phyloP scores from a whole-genome alignment of 2,329 filamentous ascomycete species.

The Phialophora tarda region DNA sequence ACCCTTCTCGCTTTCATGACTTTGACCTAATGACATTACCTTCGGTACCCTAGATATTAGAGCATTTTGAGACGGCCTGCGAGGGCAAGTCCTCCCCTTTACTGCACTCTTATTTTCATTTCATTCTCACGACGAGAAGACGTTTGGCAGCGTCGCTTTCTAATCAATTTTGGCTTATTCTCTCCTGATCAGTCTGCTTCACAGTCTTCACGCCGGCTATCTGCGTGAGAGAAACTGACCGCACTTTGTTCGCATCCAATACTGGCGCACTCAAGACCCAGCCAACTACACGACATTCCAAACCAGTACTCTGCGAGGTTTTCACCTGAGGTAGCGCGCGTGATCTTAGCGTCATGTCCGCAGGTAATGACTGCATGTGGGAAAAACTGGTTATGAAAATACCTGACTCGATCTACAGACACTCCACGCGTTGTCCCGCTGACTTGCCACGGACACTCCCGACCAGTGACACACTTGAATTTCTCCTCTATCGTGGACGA shows the following conservation, averaged over 20 bases:
- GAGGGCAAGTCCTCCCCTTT: background rate
- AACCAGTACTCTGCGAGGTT: background rate
- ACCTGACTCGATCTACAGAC: conserved; percentile 41
- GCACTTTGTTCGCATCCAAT: background rate
- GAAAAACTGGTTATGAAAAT: background rate
- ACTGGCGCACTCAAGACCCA: background rate
- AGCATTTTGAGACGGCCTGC: background rate
- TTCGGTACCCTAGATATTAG: background rate
- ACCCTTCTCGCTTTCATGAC: background rate
- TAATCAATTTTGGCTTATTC: background rate
- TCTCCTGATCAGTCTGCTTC: background rate
- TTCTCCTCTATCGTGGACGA: conserved; percentile 85
- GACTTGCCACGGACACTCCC: conserved; percentile 92
- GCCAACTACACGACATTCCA: background rate
- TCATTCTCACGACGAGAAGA: conserved; percentile 2
- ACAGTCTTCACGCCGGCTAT: background rate
- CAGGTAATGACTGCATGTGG: background rate
- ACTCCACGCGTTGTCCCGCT: conserved; percentile 74
- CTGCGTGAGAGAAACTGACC: background rate
- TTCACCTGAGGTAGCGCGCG: background rate
- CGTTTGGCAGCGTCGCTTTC: background rate
- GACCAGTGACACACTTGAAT: conserved; percentile 86
- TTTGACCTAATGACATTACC: conserved; percentile 1
- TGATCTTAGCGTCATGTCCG: background rate
- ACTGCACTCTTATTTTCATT: background rate